Conservation (phyloP, 2,329 filamentous ascomycete species). For the Pezicula carpinea region DNA sequence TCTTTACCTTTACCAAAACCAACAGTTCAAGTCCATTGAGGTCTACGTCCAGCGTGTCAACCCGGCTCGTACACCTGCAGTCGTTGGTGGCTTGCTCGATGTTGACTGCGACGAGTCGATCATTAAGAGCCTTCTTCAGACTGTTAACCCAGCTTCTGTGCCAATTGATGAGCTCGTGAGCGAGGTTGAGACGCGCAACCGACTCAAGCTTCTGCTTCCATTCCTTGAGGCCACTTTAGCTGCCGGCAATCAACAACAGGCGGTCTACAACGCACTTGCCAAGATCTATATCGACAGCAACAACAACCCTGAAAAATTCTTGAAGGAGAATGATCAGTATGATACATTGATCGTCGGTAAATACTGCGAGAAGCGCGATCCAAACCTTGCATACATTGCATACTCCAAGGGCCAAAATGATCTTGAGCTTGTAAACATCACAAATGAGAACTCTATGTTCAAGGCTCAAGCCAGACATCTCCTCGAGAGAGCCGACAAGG, state of each 20-base stretch:
- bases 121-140: constrained; percentile 85
- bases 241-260: constrained; percentile 90
- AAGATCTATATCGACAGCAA: constrained; percentile 99
- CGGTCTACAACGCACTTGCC: constrained; percentile 92
- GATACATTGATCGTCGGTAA: constrained; percentile 90
- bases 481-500: constrained; percentile 79
- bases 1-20: constrained; percentile 95
- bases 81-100: constrained; percentile 88
- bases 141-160: constrained; percentile 78
- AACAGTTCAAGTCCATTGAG: constrained; percentile 98
- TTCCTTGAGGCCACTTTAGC: constrained; percentile 93
- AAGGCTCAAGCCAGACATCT: constrained; percentile 95
- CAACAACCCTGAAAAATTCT: constrained; percentile 95
- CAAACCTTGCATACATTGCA: constrained; percentile 85
- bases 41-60: constrained; percentile 97
- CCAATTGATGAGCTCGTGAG: constrained; percentile 91
- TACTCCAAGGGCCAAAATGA: constrained; percentile 98
- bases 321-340: constrained; percentile 96
- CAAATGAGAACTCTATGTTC: constrained; percentile 99
- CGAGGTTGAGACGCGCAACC: constrained; percentile 94
- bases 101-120: constrained; percentile 96
- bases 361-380: constrained; percentile 98
- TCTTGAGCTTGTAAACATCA: constrained; percentile 92
- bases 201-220: constrained; percentile 88
- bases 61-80: constrained; percentile 81